Evolutionary conservation across 2,329 filamentous ascomycete genomes (phyloP).

Genomic region (Scytalidium lignicola): DNA sequence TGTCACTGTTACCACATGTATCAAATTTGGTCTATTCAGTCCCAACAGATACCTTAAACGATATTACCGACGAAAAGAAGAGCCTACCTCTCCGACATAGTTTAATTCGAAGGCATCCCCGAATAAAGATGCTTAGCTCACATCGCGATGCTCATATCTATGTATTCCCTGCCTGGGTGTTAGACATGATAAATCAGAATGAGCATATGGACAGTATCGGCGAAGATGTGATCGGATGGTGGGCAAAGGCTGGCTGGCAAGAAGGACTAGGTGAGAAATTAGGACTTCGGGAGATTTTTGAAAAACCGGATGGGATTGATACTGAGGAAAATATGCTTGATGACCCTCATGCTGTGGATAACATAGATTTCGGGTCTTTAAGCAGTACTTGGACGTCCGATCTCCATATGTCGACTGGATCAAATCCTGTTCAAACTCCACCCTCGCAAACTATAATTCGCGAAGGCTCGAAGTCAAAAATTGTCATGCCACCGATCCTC

Average conservation of each 20-base stretch:
- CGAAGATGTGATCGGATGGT: slow-evolving; percentile 90
- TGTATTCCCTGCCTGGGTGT: slow-evolving; percentile 85
- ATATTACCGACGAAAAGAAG: slow-evolving; percentile 71
- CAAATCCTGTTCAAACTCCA: neutral
- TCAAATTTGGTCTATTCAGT: slow-evolving; percentile 81
- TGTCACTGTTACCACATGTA: slow-evolving; percentile 61
- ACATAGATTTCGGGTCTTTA: slow-evolving; percentile 21
- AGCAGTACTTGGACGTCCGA: slow-evolving; percentile 27
- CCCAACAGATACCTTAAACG: slow-evolving; percentile 84
- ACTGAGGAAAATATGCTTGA: slow-evolving; percentile 28
- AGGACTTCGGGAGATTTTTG: slow-evolving; percentile 61
- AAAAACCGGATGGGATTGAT: slow-evolving; percentile 35
- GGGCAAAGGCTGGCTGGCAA: slow-evolving; percentile 94
- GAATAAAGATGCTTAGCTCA: slow-evolving; percentile 73
- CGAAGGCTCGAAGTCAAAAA: slow-evolving; percentile 19
- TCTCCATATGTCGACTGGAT: slow-evolving; percentile 1
- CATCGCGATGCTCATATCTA: slow-evolving; percentile 93
- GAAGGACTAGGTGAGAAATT: slow-evolving; percentile 73
- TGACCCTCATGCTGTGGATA: slow-evolving; percentile 21
- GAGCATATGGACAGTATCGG: slow-evolving; percentile 81
- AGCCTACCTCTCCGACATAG: slow-evolving; percentile 70
- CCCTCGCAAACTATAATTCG: slow-evolving; percentile 1
- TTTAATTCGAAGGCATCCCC: slow-evolving; percentile 68
- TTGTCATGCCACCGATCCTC: slow-evolving; percentile 66
- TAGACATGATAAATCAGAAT: slow-evolving; percentile 76